Percentiles rank a stretch among this genome's conserved stretches.
These are phyloP conservation scores for Casaregolazyma suthepensis DNA, from an alignment of 1,139 yeast genomes.

Conservation along the genomic window DNA sequence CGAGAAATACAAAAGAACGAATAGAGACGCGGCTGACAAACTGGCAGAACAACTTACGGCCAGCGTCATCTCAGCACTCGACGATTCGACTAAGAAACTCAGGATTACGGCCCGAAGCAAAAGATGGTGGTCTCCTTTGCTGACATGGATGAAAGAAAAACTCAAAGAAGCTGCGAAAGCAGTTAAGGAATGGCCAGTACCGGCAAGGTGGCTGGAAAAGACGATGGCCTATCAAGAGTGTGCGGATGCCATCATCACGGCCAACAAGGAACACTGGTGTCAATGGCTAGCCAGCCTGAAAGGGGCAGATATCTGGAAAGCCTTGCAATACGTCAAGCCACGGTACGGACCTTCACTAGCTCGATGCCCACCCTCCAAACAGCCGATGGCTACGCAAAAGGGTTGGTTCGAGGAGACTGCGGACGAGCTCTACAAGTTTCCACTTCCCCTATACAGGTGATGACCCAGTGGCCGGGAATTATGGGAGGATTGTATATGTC, in stretches of 20 bases:
- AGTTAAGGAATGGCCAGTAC: neutral
- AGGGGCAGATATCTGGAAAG: too few species aligned
- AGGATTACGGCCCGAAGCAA: neutral
- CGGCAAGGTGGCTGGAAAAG: neutral
- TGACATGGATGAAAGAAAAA: too few species aligned
- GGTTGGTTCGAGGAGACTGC: too few species aligned
- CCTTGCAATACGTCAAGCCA: too few species aligned
- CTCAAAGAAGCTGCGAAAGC: neutral
- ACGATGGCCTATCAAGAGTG: neutral
- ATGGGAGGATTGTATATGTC: too few species aligned
- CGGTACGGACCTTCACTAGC: too few species aligned
- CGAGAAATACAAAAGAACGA: neutral
- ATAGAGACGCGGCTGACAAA: neutral
- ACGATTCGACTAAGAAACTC: neutral
- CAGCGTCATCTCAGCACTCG: neutral
- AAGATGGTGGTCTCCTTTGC: neutral
- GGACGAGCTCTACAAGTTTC: too few species aligned
- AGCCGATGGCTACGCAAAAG: too few species aligned
- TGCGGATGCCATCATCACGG: neutral
- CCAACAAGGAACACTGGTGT: neutral
- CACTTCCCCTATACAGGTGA: too few species aligned
- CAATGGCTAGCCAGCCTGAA: neutral
- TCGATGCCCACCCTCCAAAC: too few species aligned
- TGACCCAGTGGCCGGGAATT: too few species aligned
- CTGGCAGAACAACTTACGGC: neutral